phyloP scores from a whole-genome alignment of 2,329 filamentous ascomycete genomes.

The Pyrenophora teres region DNA sequence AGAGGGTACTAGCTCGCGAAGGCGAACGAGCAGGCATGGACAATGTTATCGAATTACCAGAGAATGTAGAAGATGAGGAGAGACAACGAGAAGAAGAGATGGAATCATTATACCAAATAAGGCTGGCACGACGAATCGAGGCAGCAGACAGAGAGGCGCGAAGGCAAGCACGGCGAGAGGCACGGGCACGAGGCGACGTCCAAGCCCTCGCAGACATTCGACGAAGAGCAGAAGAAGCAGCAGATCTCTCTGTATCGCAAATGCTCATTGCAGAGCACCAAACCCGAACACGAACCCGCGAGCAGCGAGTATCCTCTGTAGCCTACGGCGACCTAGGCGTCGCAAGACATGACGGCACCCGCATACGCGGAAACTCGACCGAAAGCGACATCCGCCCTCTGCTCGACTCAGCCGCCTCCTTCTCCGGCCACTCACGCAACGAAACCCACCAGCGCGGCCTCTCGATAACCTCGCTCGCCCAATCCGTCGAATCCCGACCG shows the following conservation, averaged over 20 bases:
- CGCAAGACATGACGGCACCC: slow-evolving; percentile 75
- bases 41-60: slow-evolving; percentile 82
- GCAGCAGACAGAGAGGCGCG: slow-evolving; percentile 77
- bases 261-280: slow-evolving; percentile 64
- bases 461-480: slow-evolving; percentile 49
- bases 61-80: slow-evolving; percentile 79
- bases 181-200: slow-evolving; percentile 71
- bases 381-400: slow-evolving; percentile 75
- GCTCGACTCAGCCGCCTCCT: slow-evolving; percentile 72
- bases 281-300: slow-evolving; percentile 58
- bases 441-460: slow-evolving; percentile 49
- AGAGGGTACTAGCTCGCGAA: slow-evolving; percentile 83
- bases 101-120: slow-evolving; percentile 89
- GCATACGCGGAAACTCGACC: slow-evolving; percentile 72
- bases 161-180: slow-evolving; percentile 71
- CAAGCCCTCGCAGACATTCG: slow-evolving; percentile 66
- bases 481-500: slow-evolving; percentile 44
- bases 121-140: slow-evolving; percentile 75
- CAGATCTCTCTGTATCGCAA: slow-evolving; percentile 48
- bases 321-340: slow-evolving; percentile 78
- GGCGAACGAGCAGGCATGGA: slow-evolving; percentile 93
- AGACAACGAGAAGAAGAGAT: slow-evolving; percentile 83
- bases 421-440: slow-evolving; percentile 47
- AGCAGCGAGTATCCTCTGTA: slow-evolving; percentile 73
- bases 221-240: slow-evolving; percentile 54